phyloP scores from a whole-genome alignment of 78 protist genomes.

The Polysphondylium violaceum region DNA sequence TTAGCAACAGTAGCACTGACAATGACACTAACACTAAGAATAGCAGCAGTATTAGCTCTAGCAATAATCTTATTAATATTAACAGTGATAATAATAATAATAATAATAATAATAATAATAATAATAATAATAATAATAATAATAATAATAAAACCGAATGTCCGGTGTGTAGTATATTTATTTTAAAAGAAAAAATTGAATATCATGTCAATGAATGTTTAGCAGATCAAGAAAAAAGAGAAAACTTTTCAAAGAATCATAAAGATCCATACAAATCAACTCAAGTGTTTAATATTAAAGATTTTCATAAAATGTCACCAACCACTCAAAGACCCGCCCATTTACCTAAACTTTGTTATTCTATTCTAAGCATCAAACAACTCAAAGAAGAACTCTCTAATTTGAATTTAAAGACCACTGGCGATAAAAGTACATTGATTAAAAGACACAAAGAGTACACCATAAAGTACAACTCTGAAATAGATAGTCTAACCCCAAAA shows the following conservation, averaged over 20 bases:
- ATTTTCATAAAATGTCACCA: not conserved
- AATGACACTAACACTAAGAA: not conserved
- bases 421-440: conserved; percentile 10
- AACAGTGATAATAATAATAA: not conserved
- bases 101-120: not conserved
- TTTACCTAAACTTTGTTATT: conserved; percentile 40
- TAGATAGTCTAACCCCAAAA: conserved; percentile 52
- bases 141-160: not conserved
- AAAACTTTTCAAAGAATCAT: not conserved
- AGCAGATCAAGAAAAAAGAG: not conserved
- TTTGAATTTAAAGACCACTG: conserved; percentile 18
- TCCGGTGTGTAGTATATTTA: conserved; percentile 1
- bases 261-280: not conserved
- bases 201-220: conserved; percentile 18
- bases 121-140: not conserved
- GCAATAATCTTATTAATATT: not conserved
- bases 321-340: not conserved
- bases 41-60: not conserved
- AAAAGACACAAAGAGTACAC: conserved; percentile 60
- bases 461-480: conserved; percentile 17
- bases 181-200: not conserved
- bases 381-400: conserved; percentile 22
- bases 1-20: not conserved
- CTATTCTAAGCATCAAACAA: conserved; percentile 23
- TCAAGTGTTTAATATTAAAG: not conserved